Percentiles rank a stretch among this genome's conserved stretches.
These are phyloP conservation scores for Tetradesmus lagerheimii DNA, from an alignment of 139 green algal species.

Conservation along the genomic window DNA sequence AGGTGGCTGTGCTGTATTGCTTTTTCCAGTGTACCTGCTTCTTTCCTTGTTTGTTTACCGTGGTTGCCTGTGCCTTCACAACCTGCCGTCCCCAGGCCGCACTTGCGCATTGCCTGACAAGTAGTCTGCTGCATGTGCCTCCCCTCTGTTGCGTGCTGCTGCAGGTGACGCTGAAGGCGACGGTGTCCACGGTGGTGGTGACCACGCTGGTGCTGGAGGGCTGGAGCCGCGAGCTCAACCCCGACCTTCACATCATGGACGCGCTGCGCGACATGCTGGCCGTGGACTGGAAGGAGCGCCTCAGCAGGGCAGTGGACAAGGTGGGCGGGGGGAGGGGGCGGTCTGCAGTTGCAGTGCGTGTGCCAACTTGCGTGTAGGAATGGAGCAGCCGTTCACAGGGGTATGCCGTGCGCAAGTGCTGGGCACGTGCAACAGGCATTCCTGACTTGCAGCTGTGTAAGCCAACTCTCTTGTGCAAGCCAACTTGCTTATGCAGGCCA, in stretches of 20 bases:
- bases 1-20: no score
- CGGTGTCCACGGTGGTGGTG: constrained; percentile 78
- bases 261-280: constrained; percentile 69
- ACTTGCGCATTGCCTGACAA: not conserved
- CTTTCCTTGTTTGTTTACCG: no score
- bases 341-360: no score
- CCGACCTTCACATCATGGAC: constrained; percentile 91
- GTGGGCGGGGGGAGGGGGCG: no score
- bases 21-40: no score
- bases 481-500: not conserved
- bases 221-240: constrained; percentile 90
- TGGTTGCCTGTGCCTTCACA: no score
- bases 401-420: no score
- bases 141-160: not conserved
- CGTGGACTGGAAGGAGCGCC: constrained; percentile 67
- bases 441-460: not conserved
- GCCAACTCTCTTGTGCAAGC: not conserved
- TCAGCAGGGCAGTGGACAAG: constrained; percentile 68
- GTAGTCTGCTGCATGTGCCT: not conserved
- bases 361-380: no score
- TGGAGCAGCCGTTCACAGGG: no score
- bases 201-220: constrained; percentile 93
- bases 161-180: constrained; percentile 60
- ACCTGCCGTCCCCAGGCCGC: not conserved
- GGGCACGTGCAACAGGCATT: no score